Conservation (phyloP, 1,284 basidiomycete species). For the Erythrobasidium hasegawianum region DNA sequence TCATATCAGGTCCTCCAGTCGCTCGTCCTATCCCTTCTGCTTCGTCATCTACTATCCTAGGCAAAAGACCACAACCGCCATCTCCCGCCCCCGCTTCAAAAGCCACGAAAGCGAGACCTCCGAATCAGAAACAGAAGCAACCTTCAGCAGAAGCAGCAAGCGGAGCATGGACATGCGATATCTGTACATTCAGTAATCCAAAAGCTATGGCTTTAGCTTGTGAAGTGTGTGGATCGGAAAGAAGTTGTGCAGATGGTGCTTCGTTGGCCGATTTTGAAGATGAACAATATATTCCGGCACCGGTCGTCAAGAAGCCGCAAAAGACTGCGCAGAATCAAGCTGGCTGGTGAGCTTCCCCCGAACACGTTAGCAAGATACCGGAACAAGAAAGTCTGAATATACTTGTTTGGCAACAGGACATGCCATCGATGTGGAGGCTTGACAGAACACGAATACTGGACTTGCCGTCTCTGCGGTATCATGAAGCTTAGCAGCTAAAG, state of each 20-base stretch:
- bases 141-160: background rate
- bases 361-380: no score
- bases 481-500: constrained; percentile 23
- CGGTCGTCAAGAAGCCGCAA: background rate
- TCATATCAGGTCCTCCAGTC: background rate
- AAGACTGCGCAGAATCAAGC: background rate
- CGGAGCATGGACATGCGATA: constrained; percentile 8
- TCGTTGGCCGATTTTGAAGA: background rate
- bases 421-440: constrained; percentile 25
- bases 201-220: background rate
- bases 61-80: background rate
- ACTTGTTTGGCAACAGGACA: background rate
- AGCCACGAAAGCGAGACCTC: background rate
- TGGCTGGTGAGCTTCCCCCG: no score
- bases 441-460: constrained; percentile 29
- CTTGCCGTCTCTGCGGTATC: constrained; percentile 15
- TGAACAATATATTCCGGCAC: no score
- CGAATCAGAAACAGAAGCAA: background rate
- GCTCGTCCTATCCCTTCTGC: background rate
- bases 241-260: background rate
- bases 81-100: background rate
- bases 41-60: background rate
- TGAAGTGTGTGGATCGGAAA: constrained; percentile 13
- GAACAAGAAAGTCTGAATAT: no score
- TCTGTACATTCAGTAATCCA: constrained; percentile 18